Base-by-base conservation (phyloP, 768 basidiomycete species). In the Pluteus cervinus region DNA sequence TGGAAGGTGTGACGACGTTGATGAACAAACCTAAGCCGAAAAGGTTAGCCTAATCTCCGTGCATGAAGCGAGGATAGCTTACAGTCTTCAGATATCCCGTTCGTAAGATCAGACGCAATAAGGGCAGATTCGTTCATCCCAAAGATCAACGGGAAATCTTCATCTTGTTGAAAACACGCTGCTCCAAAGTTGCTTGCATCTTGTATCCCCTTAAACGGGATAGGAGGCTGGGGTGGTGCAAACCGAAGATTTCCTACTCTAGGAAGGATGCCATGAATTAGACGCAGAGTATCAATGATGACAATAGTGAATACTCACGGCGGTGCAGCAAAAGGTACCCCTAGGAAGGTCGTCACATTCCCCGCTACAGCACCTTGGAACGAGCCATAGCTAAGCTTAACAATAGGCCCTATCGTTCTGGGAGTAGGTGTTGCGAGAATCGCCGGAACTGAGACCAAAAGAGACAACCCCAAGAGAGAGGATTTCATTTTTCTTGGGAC, bases 161-260 rank as follows among this genome's bases (percentile, higher is more conserved):
- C 3, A 9, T 21, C 30, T 33, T 63, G 66, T 37, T 73, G 69
- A 12, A 60, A 59, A 37, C 69, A 72, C 3, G 67, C 56, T 20
- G 59, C 44, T 9, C 68, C 65, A 35, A 56, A 67, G 2, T 40
- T 33, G 0, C 54, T 57, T 7, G 64, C 69, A n/a, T 57, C 48
- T 12, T 55, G 52, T 2, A 61, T 45, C 7, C 64, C 63, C 1
- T 37, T 49, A 44, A 66, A 56, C 0, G 52, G 36, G 10, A 47
- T 46, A 7, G 57, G 59, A 12, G 50, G 31, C 12, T 47, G 35
- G 5, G 70, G 65, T 8, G 36, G 51, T 16, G 46, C 55, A 39
- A 70, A 68, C 1, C 69, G 66, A 2, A 55, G 49, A 5, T 62
- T 46, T 15, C 52, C 53, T 1, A 53, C 49, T n/a, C 64, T 67